A percentile compares a stretch with the other conserved stretches of the same genome.
These are phyloP conservation scores for Fomitopsis schrenkii DNA, from an alignment of 1,284 basidiomycete species.

Conservation along the genomic window DNA sequence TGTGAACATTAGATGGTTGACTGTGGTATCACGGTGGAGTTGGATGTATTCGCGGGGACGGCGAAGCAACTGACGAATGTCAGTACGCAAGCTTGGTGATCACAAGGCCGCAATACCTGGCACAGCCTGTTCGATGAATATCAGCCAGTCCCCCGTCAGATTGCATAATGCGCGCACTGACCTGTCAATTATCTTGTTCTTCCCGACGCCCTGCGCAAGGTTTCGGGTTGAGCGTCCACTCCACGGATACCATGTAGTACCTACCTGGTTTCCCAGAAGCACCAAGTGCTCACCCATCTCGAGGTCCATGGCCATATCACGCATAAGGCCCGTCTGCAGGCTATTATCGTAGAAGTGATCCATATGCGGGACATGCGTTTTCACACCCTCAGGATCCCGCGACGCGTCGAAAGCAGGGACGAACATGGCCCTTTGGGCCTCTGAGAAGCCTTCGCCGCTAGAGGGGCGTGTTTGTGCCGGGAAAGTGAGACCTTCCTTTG, in stretches of 20 bases:
- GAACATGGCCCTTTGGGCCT: constrained; percentile 26
- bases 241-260: constrained; percentile 2
- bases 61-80: constrained; percentile 41
- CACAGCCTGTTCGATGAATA: constrained; percentile 35
- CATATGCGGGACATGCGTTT: constrained; percentile 60
- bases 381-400: constrained; percentile 48
- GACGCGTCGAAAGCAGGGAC: constrained; percentile 47
- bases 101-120: constrained; percentile 35
- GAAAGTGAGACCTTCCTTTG: constrained; percentile 40
- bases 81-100: background rate
- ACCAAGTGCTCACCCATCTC: constrained; percentile 61
- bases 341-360: constrained; percentile 68
- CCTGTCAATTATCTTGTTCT: constrained; percentile 67
- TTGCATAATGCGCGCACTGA: constrained; percentile 22
- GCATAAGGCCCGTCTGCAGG: constrained; percentile 61
- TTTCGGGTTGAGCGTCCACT: background rate
- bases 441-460: constrained; percentile 20
- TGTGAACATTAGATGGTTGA: constrained; percentile 66
- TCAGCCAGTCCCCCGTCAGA: background rate
- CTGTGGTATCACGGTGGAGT: constrained; percentile 64
- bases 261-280: constrained; percentile 61
- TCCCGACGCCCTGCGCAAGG: constrained; percentile 50
- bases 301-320: constrained; percentile 56
- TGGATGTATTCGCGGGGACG: constrained; percentile 68
- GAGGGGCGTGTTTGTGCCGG: constrained; percentile 30